Base-by-base conservation (phyloP, 805 yeast genomes). In the Pichia cephalocereana region DNA sequence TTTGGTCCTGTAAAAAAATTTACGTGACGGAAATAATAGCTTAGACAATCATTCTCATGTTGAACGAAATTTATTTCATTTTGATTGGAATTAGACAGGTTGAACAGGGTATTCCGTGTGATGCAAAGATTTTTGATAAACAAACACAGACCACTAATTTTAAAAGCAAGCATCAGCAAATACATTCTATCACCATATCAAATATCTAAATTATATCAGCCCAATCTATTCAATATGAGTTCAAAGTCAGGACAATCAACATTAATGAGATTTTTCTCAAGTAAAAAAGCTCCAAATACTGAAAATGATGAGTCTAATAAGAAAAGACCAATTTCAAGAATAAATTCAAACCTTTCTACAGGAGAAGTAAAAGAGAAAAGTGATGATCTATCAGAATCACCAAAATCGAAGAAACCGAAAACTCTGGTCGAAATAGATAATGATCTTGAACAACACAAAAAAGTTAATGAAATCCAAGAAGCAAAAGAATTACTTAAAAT, bases 381-480 rank as follows among this genome's bases (percentile, higher is more conserved):
- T 19, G 40, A 41, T 6, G n/a, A 48, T 23, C 26, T n/a, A 10
- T 44, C 50, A 8, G 8, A 36, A 12, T 41, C 49, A 12, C 40
- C 45, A 9, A 8, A 23, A 6, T 3, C 9, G 3, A 49, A 51
- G 34, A 50, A 48, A 23, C 7, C 17, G 6, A 52, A 45, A 38
- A 46, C 37, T 2, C 4, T 44, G 15, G 6, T 36, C 6, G 41
- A 40, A 10, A 39, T 42, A 4, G 58, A 52, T 15, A 43, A 48
- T 4, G 52, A 42, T 14, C 52, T 57, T 19, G 53, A 52, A 40
- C 14, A 42, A 10, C 57, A 60, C 38, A 57, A 53, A 34, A 46
- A 41, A 6, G 46, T 45, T 6, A 44, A 49, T 19, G 63, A 62
- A 18, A 37, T 62, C n/a, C 44, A 52, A 9, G 65, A 63, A 11